Percentiles rank a stretch among this genome's conserved stretches.
Evolutionary conservation across 169 alveolate genomes (phyloP).

Genomic region (Plasmodium yoelii): DNA sequence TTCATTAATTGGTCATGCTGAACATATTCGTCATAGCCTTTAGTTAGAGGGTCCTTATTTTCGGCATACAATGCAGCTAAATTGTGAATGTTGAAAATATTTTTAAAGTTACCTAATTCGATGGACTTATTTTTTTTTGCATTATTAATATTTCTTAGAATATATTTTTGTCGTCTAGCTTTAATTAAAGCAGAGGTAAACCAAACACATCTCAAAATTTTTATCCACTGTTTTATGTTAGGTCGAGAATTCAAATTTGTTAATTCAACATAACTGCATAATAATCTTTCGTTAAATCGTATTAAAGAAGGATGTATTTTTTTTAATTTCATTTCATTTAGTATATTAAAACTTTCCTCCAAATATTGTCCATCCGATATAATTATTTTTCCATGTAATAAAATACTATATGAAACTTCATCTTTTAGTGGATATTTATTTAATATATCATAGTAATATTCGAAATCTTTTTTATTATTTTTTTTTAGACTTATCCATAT

Average conservation of each 20-base stretch:
- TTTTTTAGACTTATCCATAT: constrained; percentile 36
- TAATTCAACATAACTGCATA: constrained; percentile 37
- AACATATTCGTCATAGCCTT: neutral
- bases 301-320: constrained; percentile 49
- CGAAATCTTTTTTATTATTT: constrained; percentile 55
- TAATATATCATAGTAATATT: constrained; percentile 11
- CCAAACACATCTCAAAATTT: constrained; percentile 60
- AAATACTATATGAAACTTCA: constrained; percentile 61
- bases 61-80: constrained; percentile 27
- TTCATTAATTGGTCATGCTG: too few species aligned
- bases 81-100: constrained; percentile 41
- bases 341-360: constrained; percentile 22
- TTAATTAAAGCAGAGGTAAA: constrained; percentile 58
- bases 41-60: constrained; percentile 46
- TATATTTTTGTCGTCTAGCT: constrained; percentile 61
- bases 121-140: constrained; percentile 14
- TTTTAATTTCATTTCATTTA: constrained; percentile 49
- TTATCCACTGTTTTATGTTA: constrained; percentile 30
- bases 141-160: constrained; percentile 24
- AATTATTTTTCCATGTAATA: constrained; percentile 50
- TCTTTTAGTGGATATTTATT: constrained; percentile 43
- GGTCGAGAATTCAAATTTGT: constrained; percentile 49
- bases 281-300: constrained; percentile 44
- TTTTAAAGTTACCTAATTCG: constrained; percentile 29
- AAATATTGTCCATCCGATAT: constrained; percentile 20